Percentiles rank a stretch among this genome's conserved stretches.
Conservation (phyloP, 441 rosid species). For the Croton laevigatus region DNA sequence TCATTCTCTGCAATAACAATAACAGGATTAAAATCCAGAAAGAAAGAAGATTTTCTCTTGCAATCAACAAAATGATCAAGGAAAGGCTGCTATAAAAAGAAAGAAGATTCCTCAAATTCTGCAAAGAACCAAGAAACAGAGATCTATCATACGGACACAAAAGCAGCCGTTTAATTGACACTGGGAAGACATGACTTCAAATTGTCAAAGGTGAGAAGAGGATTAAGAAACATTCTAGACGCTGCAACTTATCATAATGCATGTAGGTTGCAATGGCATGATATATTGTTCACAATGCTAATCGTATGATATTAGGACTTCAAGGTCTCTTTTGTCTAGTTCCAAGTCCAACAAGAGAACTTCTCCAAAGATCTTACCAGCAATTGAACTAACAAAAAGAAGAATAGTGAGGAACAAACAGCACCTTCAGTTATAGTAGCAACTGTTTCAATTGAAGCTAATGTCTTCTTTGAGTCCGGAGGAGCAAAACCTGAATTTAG, state of each 20-base stretch:
- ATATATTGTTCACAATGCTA: background rate
- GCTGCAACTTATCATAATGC: background rate
- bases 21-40: background rate
- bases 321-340: background rate
- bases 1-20: conserved; percentile 25
- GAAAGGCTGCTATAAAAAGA: background rate
- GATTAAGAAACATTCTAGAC: background rate
- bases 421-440: conserved; percentile 44
- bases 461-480: conserved; percentile 38
- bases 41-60: background rate
- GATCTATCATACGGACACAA: background rate
- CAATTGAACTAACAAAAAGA: background rate
- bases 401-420: conserved; percentile 5
- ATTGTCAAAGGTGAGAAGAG: background rate
- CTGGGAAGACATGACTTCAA: background rate
- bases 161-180: background rate
- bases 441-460: conserved; percentile 36
- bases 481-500: conserved; percentile 60
- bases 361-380: conserved; percentile 4
- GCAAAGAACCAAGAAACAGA: background rate
- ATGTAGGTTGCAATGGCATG: background rate
- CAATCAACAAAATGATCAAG: background rate
- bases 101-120: background rate
- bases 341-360: background rate
- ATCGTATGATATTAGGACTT: background rate